Percentiles rank a stretch among this genome's conserved stretches.
These are phyloP conservation scores for Daldinia childiae DNA, from an alignment of 495 filamentous ascomycete species.

Conservation along the genomic window DNA sequence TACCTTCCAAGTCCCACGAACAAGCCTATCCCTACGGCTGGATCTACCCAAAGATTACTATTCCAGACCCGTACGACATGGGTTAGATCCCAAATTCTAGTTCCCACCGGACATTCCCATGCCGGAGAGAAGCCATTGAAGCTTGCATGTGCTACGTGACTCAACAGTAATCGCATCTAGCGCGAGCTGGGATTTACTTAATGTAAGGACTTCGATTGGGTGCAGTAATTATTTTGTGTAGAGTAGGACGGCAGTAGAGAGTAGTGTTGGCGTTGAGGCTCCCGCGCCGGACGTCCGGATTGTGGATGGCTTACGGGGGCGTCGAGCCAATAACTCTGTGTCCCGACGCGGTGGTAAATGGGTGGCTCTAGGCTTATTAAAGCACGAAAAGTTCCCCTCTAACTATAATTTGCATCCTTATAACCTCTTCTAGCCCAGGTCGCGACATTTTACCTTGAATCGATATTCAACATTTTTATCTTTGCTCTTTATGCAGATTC, in stretches of 20 bases:
- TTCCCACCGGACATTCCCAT: constrained; percentile 29
- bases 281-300: constrained; percentile 33
- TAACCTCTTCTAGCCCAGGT: constrained; percentile 7
- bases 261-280: constrained; percentile 8
- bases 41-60: background rate
- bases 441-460: background rate
- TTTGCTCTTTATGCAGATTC: background rate
- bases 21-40: constrained; percentile 3
- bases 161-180: background rate
- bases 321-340: constrained; percentile 1
- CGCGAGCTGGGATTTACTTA: background rate
- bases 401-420: constrained; percentile 16
- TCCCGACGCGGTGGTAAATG: constrained; percentile 6
- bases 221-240: background rate
- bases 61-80: background rate
- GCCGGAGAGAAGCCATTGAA: background rate
- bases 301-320: background rate
- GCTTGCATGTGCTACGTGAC: background rate
- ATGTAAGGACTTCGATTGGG: background rate
- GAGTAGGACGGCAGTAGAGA: background rate
- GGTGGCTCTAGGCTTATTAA: background rate
- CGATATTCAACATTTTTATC: background rate
- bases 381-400: background rate
- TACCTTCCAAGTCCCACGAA: constrained; percentile 3
- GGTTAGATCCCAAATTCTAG: constrained; percentile 4